A percentile compares a stretch with the other conserved stretches of the same genome.
phyloP scores from a whole-genome alignment of 2,329 filamentous ascomycete species.

The Sarocladium oryzae region DNA sequence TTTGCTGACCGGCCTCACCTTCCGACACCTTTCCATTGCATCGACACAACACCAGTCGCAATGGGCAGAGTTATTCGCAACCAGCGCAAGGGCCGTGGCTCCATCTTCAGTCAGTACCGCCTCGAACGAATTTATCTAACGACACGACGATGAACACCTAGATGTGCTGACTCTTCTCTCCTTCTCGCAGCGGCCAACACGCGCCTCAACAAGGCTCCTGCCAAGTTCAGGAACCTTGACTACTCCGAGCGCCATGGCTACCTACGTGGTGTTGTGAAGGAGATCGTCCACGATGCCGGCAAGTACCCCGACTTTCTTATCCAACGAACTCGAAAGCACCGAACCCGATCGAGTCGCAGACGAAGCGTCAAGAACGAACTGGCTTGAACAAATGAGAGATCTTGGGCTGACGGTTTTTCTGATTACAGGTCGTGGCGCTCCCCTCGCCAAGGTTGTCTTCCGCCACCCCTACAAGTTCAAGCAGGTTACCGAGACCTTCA shows the following conservation, averaged over 20 bases:
- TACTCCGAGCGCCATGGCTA: conserved; percentile 97
- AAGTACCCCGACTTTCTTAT: conserved; percentile 19
- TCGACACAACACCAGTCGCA: conserved; percentile 29
- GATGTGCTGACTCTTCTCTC: conserved; percentile 22
- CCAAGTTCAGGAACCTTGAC: conserved; percentile 95
- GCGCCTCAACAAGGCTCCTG: conserved; percentile 76
- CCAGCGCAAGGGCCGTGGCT: conserved; percentile 55
- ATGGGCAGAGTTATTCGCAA: conserved; percentile 60
- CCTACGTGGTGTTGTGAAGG: conserved; percentile 93
- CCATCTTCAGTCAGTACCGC: conserved; percentile 47
- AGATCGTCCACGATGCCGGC: conserved; percentile 98
- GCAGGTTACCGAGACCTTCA: conserved; percentile 97
- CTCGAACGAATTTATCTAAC: conserved; percentile 13
- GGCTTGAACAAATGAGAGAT: conserved; percentile 7
- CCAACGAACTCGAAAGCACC: conserved; percentile 3
- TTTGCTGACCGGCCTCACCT: conserved; percentile 2
- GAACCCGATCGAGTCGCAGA: conserved; percentile 9
- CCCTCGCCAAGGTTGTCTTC: conserved; percentile 94
- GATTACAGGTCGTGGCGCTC: conserved; percentile 69
- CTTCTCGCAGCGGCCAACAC: conserved; percentile 61
- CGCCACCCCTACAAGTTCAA: conserved; percentile 98
- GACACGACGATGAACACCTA: conserved; percentile 12
- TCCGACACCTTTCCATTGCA: conserved; percentile 21
- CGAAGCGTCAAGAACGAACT: conserved; percentile 1
- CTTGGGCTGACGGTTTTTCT: conserved; percentile 19